Percentiles rank a stretch among this genome's conserved stretches.
Conservation (phyloP, 2,329 filamentous ascomycete genomes). For the Acephala macrosclerotiorum region DNA sequence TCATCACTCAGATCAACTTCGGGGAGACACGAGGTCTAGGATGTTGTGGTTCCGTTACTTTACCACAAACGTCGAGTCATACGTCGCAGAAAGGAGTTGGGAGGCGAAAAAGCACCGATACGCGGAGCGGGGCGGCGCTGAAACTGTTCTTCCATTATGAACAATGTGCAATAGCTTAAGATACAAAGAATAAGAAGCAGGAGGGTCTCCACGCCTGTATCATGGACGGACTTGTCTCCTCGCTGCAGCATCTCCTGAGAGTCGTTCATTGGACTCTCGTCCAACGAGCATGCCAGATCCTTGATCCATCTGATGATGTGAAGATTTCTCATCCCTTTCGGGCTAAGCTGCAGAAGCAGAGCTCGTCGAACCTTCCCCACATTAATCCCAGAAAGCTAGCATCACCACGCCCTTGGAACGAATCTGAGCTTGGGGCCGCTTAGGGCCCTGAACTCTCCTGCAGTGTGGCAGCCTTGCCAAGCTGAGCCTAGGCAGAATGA, state of each 20-base stretch:
- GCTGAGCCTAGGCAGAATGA: constrained; percentile 7
- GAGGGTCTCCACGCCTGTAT: constrained; percentile 8
- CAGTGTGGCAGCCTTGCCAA: constrained; percentile 10
- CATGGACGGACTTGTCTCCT: neutral
- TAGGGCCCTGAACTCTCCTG: constrained; percentile 12
- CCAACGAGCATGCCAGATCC: neutral
- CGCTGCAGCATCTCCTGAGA: neutral
- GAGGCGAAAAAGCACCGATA: constrained; percentile 14
- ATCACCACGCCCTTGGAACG: constrained; percentile 31
- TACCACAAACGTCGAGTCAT: constrained; percentile 34
- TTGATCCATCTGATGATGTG: constrained; percentile 27
- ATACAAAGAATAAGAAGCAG: constrained; percentile 16
- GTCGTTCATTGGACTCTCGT: neutral
- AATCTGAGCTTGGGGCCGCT: constrained; percentile 29
- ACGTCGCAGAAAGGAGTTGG: constrained; percentile 19
- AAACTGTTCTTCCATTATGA: constrained; percentile 12
- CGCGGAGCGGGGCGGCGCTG: constrained; percentile 12
- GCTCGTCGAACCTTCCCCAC: constrained; percentile 24
- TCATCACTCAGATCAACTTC: constrained; percentile 23
- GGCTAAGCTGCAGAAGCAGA: neutral
- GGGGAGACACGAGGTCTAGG: constrained; percentile 25
- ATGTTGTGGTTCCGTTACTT: constrained; percentile 28
- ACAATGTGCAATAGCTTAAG: neutral
- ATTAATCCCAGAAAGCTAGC: constrained; percentile 19
- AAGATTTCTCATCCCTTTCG: constrained; percentile 15